phyloP scores from a whole-genome alignment of 2,329 filamentous ascomycete species.

The Hymenoscyphus linearis region DNA sequence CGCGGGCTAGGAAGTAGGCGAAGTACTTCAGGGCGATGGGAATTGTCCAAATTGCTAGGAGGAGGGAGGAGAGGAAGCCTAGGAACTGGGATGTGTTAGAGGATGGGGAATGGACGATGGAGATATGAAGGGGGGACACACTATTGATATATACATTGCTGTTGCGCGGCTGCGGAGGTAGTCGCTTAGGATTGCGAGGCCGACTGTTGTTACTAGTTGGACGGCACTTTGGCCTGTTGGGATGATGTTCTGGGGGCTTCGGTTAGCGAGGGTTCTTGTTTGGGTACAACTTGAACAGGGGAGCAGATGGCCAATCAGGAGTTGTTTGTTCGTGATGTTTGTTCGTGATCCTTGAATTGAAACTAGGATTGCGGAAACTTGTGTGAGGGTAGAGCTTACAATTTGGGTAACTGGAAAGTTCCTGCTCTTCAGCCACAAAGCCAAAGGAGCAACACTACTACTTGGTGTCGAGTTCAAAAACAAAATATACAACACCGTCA shows the following conservation, averaged over 20 bases:
- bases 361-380: neutral
- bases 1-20: conserved; percentile 34
- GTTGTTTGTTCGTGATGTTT: too few species aligned
- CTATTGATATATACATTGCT: conserved; percentile 32
- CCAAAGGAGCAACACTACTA: conserved; percentile 34
- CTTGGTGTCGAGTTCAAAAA: conserved; percentile 36
- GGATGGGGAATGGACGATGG: neutral
- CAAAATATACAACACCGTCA: conserved; percentile 36
- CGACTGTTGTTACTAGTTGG: conserved; percentile 47
- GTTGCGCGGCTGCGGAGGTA: conserved; percentile 34
- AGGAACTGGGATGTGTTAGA: conserved; percentile 25
- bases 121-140: conserved; percentile 4
- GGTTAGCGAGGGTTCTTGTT: too few species aligned
- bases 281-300: too few species aligned
- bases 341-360: too few species aligned
- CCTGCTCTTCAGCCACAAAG: conserved; percentile 38
- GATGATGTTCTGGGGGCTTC: conserved; percentile 38
- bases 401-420: conserved; percentile 44
- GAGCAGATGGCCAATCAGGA: too few species aligned
- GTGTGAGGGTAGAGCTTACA: conserved; percentile 22
- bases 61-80: conserved; percentile 31
- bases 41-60: conserved; percentile 35
- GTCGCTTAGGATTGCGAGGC: conserved; percentile 50
- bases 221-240: conserved; percentile 45
- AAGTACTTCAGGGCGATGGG: conserved; percentile 26